Base-by-base conservation (phyloP, 2,329 filamentous ascomycete genomes). In the Emericellopsis cladophorae region DNA sequence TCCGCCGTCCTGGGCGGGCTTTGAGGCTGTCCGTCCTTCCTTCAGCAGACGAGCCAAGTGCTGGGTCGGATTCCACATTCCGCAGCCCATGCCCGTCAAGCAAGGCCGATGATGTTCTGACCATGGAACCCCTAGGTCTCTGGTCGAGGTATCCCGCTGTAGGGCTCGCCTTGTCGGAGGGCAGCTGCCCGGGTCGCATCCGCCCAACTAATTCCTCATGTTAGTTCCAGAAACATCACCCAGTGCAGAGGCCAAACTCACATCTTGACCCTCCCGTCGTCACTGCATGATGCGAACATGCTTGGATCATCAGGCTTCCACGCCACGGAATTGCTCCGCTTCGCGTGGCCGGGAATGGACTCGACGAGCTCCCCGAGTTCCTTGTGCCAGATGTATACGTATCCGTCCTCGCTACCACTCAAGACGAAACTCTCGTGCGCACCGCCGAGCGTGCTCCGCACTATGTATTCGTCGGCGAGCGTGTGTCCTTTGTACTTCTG, bases 401-500 rank as follows among this genome's bases (percentile, higher is more conserved):
- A 71, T 2, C 78, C 77, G 46, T 79, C 76, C 72, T 95, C 88
- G 52, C 88, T 95, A 10, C 92, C 92, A 52, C 85, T 90, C 23
- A 93, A 70, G 9, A 96, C 82, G 58, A 95, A 95, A 56, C 82
- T 89, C 62, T 95, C 88, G 44, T 85, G 81, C 2, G 90, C 89
- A 26, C 92, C 92, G 15, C 92, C 92, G 60, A 95, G 92, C 0
- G 72, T 67, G 51, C 81, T 84, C 39, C 90, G 74, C 44, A 98
- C 93, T 42, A 95, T 74, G 54, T 69, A 95, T 12, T 29, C 26
- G 2, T 81, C 66, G 41, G 78, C 81, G 46, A 88, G 85, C 35
- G 71, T 74, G 46, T 89, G 83, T 0, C 87, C 89, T 14, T 76
- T 67, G 55, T 84, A 96, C 49, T 72, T 79, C 49, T 83, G 80